Evolutionary conservation across 2,329 filamentous ascomycete species (phyloP).

Genomic region (Epichloe baconii): DNA sequence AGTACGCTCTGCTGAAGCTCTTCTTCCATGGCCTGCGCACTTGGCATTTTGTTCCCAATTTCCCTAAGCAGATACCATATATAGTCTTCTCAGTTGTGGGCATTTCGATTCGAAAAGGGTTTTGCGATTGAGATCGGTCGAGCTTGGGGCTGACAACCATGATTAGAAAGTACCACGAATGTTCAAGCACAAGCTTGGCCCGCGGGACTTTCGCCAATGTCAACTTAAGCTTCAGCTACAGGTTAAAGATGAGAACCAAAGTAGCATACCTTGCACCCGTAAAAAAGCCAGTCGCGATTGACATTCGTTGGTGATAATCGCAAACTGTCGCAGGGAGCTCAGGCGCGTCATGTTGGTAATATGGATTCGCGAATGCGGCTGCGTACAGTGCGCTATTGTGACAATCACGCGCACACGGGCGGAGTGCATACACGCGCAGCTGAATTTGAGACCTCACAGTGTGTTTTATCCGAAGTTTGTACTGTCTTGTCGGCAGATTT

Average conservation of each 20-base stretch:
- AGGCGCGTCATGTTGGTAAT: conserved; percentile 2
- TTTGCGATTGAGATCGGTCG: conserved; percentile 12
- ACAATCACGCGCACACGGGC: neutral
- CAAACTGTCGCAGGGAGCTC: neutral
- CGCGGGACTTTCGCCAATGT: conserved; percentile 4
- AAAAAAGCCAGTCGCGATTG: neutral
- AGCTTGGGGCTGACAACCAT: conserved; percentile 13
- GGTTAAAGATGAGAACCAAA: too few species aligned
- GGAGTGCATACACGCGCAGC: too few species aligned
- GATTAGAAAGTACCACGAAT: conserved; percentile 3
- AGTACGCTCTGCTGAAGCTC: conserved; percentile 43
- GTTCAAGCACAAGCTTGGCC: conserved; percentile 6
- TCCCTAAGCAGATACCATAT: conserved; percentile 10
- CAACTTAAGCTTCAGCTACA: conserved; percentile 1
- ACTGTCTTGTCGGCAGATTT: conserved; percentile 4
- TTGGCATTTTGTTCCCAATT: conserved; percentile 29
- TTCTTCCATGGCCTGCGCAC: conserved; percentile 42
- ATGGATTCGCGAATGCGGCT: conserved; percentile 1
- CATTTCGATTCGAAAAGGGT: conserved; percentile 17
- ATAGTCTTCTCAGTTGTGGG: conserved; percentile 8
- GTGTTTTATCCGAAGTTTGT: neutral
- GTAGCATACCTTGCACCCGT: conserved; percentile 3
- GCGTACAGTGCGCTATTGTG: conserved; percentile 6
- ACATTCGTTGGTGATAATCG: neutral
- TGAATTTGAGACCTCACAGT: neutral